Conservation (phyloP, 2,329 filamentous ascomycete genomes). For the Colletotrichum sublineola region DNA sequence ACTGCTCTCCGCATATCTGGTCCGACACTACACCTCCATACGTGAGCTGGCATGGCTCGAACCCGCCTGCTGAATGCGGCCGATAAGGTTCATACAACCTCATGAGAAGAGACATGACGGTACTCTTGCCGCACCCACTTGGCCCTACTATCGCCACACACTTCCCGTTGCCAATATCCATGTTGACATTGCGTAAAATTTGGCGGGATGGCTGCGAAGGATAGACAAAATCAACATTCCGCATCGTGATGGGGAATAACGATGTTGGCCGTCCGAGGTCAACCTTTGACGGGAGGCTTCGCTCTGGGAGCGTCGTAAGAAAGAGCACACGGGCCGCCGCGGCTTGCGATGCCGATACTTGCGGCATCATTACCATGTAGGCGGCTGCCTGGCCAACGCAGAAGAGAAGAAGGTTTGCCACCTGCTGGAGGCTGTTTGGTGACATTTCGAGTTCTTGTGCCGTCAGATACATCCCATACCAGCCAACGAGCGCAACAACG, state of each 20-base stretch:
- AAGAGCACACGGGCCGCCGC: constrained; percentile 80
- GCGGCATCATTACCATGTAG: constrained; percentile 81
- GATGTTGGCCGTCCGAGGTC: constrained; percentile 42
- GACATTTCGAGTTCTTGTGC: constrained; percentile 57
- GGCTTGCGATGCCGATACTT: constrained; percentile 80
- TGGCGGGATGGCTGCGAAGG: constrained; percentile 65
- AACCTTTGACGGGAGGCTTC: neutral
- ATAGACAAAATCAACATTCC: constrained; percentile 78
- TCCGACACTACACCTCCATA: neutral
- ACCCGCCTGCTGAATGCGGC: neutral
- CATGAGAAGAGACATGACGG: constrained; percentile 80
- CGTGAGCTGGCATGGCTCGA: neutral
- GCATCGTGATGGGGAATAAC: constrained; percentile 65
- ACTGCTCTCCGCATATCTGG: constrained; percentile 31
- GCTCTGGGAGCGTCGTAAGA: constrained; percentile 72
- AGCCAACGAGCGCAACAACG: constrained; percentile 84
- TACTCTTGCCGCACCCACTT: constrained; percentile 94
- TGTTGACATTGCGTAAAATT: constrained; percentile 36
- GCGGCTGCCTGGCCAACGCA: constrained; percentile 79
- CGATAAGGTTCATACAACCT: constrained; percentile 71
- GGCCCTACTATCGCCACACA: constrained; percentile 84
- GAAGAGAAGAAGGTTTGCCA: constrained; percentile 88
- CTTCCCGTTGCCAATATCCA: constrained; percentile 71
- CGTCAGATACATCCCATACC: constrained; percentile 80
- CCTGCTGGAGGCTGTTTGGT: constrained; percentile 74